Conservation (phyloP, 345 rosid species). For the Draba incana region DNA sequence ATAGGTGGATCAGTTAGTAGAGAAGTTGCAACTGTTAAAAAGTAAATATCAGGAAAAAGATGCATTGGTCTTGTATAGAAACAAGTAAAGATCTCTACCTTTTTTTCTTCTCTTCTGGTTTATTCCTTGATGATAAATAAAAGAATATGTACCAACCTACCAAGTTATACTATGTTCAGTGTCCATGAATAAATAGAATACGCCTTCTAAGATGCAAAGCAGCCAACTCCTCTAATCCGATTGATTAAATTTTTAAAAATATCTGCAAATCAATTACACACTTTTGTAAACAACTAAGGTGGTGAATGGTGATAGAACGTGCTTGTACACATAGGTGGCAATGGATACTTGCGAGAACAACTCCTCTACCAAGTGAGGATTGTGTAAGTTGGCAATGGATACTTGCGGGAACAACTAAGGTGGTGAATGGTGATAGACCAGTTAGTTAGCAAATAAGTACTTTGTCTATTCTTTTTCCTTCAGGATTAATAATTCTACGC, state of each 20-base stretch:
- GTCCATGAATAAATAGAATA: not conserved
- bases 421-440: too few species aligned
- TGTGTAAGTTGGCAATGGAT: not conserved
- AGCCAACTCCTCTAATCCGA: not conserved
- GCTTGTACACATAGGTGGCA: too few species aligned
- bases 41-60: conserved; percentile 30
- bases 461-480: too few species aligned
- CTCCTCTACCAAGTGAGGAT: too few species aligned
- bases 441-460: too few species aligned
- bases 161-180: not conserved
- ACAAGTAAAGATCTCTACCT: conserved; percentile 15
- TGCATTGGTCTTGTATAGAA: conserved; percentile 30
- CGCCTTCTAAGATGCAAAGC: not conserved
- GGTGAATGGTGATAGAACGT: too few species aligned
- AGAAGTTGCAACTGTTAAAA: conserved; percentile 20
- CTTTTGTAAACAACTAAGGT: too few species aligned
- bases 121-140: conserved; percentile 17
- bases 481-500: too few species aligned
- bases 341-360: too few species aligned
- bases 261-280: too few species aligned
- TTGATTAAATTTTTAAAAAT: too few species aligned
- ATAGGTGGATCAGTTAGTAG: conserved; percentile 27
- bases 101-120: not conserved
- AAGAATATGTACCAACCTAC: conserved; percentile 5
- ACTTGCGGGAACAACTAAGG: not conserved